Base-by-base conservation (phyloP, 225 moss, liverwort and hornwort genomes). In the Anthoceros angustus region DNA sequence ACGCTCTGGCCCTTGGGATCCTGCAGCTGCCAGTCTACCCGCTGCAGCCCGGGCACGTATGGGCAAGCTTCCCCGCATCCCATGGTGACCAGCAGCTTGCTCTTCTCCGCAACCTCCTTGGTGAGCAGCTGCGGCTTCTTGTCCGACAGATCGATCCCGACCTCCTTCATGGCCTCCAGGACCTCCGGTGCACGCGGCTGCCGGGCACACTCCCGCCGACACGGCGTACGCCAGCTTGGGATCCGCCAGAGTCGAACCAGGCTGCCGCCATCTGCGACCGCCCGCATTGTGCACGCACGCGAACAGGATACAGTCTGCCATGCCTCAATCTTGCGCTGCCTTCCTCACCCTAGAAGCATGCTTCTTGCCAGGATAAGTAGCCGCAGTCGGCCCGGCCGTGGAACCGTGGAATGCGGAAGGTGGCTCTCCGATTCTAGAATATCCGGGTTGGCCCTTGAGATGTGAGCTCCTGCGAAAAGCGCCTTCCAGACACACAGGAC, bases 1-100 rank as follows among this genome's bases (percentile, higher is more conserved):
- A 40, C 64, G 42, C 42, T 55, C 26, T 76, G 72, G 62, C 76
- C 72, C 62, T 76, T 76, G 55, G 76, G 72, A 64, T 71, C 67
- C 46, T 75, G 63, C n/a, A 71, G n/a, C 8, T 69, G 76, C 72
- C 76, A 72, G 25, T 76, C 76, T 26, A 69, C 64, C 10, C 69
- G 43, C 10, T 69, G 23, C 24, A 76, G 45, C 5, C 76, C 72
- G 4, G 76, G 76, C 2, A 69, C 72, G 24, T 72, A 69, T n/a
- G 69, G 72, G 39, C 76, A 76, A 10, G 69, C 72, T 43, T 76
- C 72, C 9, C 76, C 72, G 39, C 72, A 76, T 7, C 72, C 76
- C 76, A 76, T 76, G 62, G 76, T 76, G 45, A 76, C 69, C 7
- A 76, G 72, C 68, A 72, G 72, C 38, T 71, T 43, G 41, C 69